phyloP scores from a whole-genome alignment of 2,329 filamentous ascomycete species.

The Fusarium goolgardi region DNA sequence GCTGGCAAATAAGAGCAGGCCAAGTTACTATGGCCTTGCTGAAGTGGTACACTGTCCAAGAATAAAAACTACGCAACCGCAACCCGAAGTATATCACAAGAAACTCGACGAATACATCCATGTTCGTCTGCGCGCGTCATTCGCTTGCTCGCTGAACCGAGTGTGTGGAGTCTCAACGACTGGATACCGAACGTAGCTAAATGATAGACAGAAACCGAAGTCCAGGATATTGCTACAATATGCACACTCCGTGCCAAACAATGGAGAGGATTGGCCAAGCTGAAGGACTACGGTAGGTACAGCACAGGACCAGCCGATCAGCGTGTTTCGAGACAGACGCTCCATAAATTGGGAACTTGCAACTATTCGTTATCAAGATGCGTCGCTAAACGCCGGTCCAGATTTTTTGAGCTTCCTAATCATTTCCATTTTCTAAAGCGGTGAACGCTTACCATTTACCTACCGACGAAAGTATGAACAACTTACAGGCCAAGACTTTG shows the following conservation, averaged over 20 bases:
- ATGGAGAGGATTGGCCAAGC: conserved; percentile 11
- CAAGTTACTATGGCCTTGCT: background rate
- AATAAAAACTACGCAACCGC: background rate
- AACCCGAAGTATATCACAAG: conserved; percentile 5
- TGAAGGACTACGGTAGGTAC: conserved; percentile 12
- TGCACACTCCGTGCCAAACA: conserved; percentile 31
- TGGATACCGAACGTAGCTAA: conserved; percentile 10
- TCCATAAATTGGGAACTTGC: conserved; percentile 32
- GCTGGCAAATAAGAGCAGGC: background rate
- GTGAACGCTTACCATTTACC: conserved; percentile 30
- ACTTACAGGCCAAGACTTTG: background rate
- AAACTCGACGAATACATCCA: conserved; percentile 10
- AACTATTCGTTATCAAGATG: conserved; percentile 30
- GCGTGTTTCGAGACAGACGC: conserved; percentile 15
- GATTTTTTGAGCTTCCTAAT: conserved; percentile 17
- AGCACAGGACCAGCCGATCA: conserved; percentile 6
- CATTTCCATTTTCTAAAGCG: conserved; percentile 32
- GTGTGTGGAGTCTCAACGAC: conserved; percentile 30
- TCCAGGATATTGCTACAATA: conserved; percentile 21
- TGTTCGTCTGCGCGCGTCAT: conserved; percentile 19
- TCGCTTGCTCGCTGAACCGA: conserved; percentile 26
- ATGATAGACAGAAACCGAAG: conserved; percentile 9
- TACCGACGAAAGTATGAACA: conserved; percentile 2
- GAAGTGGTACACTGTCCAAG: background rate
- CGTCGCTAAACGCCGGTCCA: conserved; percentile 20